Conservation (phyloP, 768 basidiomycete genomes). For the Exidia glandulosa region DNA sequence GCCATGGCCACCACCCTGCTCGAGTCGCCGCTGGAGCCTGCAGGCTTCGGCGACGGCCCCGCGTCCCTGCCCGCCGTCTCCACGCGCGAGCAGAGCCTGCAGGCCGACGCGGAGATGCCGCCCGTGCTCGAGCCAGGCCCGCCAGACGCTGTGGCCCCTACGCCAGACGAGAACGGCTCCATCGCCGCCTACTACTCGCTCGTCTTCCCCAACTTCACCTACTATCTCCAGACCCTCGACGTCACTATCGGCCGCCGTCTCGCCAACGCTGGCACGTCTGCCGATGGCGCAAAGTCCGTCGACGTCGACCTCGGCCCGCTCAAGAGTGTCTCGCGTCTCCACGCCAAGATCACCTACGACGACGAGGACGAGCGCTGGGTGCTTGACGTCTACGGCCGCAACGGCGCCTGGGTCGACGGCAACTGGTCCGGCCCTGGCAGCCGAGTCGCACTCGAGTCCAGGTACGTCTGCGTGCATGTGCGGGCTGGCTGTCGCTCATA, state of each 20-base stretch:
- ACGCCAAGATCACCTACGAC: constrained; percentile 92
- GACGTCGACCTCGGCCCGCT: constrained; percentile 81
- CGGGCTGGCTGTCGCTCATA: neutral
- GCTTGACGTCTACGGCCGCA: constrained; percentile 85
- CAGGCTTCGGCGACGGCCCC: neutral
- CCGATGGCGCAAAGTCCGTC: constrained; percentile 22
- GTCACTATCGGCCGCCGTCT: constrained; percentile 88
- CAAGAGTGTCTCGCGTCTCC: constrained; percentile 94
- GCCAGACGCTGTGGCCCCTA: neutral
- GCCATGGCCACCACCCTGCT: neutral
- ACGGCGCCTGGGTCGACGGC: constrained; percentile 97
- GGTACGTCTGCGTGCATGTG: constrained; percentile 34
- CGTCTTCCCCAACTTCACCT: constrained; percentile 88
- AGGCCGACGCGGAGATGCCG: neutral
- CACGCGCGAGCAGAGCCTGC: neutral
- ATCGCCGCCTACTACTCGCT: constrained; percentile 90
- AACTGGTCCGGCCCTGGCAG: constrained; percentile 89
- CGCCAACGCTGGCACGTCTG: constrained; percentile 33
- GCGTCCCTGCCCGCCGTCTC: neutral
- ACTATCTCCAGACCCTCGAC: constrained; percentile 91
- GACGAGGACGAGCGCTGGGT: constrained; percentile 81
- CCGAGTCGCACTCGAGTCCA: constrained; percentile 71
- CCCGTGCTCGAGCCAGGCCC: neutral
- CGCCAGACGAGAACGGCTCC: neutral
- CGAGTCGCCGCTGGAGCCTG: neutral